Evolutionary conservation across 2,329 filamentous ascomycete species (phyloP).

Genomic region (Fusarium duplospermum): DNA sequence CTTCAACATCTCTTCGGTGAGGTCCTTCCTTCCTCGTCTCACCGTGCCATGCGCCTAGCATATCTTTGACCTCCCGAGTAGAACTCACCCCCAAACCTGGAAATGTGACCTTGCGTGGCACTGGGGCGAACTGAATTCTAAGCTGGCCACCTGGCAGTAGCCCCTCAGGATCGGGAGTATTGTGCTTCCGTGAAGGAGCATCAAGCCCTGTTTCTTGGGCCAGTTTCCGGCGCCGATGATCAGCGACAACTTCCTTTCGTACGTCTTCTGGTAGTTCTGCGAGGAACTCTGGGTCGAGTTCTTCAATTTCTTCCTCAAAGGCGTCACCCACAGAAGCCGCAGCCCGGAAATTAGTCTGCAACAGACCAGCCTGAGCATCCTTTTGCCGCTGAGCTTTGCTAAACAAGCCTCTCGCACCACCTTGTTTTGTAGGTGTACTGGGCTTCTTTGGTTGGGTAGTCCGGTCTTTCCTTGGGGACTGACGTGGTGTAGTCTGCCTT

Average conservation of each 20-base stretch:
- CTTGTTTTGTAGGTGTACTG: constrained; percentile 75
- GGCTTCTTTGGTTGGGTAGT: constrained; percentile 63
- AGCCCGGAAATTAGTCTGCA: constrained; percentile 79
- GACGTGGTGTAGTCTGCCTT: constrained; percentile 53
- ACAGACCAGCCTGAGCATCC: constrained; percentile 68
- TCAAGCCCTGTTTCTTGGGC: constrained; percentile 67
- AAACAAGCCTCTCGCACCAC: constrained; percentile 54
- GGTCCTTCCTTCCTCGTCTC: constrained; percentile 81
- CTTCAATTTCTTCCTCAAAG: constrained; percentile 54
- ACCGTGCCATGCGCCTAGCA: constrained; percentile 80
- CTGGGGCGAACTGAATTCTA: constrained; percentile 59
- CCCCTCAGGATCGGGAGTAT: constrained; percentile 38
- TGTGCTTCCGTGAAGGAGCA: constrained; percentile 44
- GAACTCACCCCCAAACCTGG: constrained; percentile 56
- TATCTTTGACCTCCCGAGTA: constrained; percentile 74
- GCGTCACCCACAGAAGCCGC: constrained; percentile 48
- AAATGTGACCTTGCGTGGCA: constrained; percentile 61
- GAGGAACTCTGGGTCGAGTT: constrained; percentile 79
- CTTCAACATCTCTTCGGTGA: constrained; percentile 79
- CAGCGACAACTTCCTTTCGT: constrained; percentile 79
- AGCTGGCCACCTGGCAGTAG: constrained; percentile 52
- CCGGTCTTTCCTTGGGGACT: constrained; percentile 69
- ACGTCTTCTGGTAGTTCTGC: constrained; percentile 86
- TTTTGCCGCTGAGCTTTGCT: constrained; percentile 62
- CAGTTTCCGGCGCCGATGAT: constrained; percentile 70